Evolutionary conservation across 331 rosid species (phyloP).

Genomic region (Quercus tomentella): DNA sequence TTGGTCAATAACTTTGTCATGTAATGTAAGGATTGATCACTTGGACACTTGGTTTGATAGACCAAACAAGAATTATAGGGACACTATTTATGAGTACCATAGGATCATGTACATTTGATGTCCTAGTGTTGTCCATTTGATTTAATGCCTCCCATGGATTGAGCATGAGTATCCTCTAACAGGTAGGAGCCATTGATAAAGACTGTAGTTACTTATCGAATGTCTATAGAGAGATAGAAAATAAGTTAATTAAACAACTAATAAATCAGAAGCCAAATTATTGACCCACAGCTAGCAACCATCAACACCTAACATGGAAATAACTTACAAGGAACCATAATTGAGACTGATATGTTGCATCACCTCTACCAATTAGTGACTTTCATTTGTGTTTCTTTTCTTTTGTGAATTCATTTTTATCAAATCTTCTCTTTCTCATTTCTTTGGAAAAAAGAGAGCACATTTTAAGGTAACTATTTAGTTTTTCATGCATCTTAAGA

Average conservation of each 20-base stretch:
- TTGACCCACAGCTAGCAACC: slow-evolving; percentile 8
- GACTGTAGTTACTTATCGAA: not conserved
- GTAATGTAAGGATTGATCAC: not conserved
- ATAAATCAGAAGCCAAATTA: not conserved
- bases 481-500: too few relatives aligned
- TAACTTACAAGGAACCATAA: slow-evolving; percentile 27
- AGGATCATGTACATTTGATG: too few relatives aligned
- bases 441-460: not conserved
- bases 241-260: not conserved
- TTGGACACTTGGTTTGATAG: not conserved
- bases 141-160: not conserved
- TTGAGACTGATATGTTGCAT: slow-evolving; percentile 39
- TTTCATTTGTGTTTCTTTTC: not conserved
- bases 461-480: too few relatives aligned
- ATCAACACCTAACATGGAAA: slow-evolving; percentile 16
- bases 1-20: not conserved
- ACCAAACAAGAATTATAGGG: not conserved
- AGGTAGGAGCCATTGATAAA: not conserved
- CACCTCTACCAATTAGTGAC: slow-evolving; percentile 20
- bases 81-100: not conserved
- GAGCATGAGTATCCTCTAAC: not conserved
- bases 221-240: not conserved
- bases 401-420: slow-evolving; percentile 8
- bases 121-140: not conserved
- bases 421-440: slow-evolving; percentile 10